These are phyloP conservation scores for Penicillium robsamsonii DNA, from an alignment of 495 filamentous ascomycete genomes.

Conservation along the genomic window DNA sequence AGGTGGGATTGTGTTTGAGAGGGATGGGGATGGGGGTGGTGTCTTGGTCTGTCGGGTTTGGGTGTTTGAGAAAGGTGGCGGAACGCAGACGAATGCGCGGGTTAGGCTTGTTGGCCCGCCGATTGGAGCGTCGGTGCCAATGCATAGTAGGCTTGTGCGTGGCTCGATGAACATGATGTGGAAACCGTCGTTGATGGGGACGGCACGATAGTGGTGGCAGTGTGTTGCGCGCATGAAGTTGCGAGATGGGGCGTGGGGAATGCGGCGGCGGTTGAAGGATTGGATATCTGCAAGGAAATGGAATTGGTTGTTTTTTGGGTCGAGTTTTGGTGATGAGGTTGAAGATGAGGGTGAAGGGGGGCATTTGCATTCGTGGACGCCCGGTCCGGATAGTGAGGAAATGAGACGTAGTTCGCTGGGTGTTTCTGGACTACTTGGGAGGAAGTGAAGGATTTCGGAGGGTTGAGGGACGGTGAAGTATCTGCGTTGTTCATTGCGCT, in stretches of 20 bases:
- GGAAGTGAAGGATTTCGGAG: constrained; percentile 65
- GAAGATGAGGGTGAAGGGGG: constrained; percentile 9
- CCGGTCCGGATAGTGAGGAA: constrained; percentile 57
- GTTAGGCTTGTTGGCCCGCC: constrained; percentile 51
- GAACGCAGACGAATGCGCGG: constrained; percentile 39
- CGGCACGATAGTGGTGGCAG: constrained; percentile 64
- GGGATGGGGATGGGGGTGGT: background rate
- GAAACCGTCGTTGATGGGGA: constrained; percentile 67
- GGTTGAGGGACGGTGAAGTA: constrained; percentile 67
- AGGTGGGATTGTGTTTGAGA: constrained; percentile 25
- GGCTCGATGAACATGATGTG: constrained; percentile 72
- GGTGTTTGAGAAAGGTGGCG: constrained; percentile 29
- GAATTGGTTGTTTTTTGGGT: constrained; percentile 32
- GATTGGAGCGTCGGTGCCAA: constrained; percentile 65
- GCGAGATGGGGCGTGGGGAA: constrained; percentile 27
- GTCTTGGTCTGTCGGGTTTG: background rate
- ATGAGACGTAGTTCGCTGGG: constrained; percentile 60
- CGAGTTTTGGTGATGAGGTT: constrained; percentile 18
- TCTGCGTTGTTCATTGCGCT: constrained; percentile 55
- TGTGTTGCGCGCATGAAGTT: constrained; percentile 41
- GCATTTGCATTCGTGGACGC: constrained; percentile 35
- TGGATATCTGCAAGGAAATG: constrained; percentile 31
- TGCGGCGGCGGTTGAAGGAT: constrained; percentile 27
- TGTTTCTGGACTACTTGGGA: constrained; percentile 52
- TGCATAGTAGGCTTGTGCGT: constrained; percentile 54